These are phyloP conservation scores for Scheffersomyces segobiensis DNA, from an alignment of 1,139 yeast genomes.

Conservation along the genomic window DNA sequence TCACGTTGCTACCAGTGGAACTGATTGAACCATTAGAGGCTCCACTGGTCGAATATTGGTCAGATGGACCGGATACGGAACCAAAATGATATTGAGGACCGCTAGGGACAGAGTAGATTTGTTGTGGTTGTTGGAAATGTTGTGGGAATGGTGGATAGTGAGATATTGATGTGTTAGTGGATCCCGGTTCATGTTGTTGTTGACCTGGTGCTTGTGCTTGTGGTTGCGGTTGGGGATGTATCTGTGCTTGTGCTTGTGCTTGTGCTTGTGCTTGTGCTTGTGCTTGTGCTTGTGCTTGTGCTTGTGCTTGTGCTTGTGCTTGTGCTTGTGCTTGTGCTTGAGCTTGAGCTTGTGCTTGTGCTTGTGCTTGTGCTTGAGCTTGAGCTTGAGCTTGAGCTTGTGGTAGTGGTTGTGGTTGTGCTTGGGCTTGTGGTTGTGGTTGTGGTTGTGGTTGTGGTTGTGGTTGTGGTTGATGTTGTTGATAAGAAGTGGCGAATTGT, in stretches of 20 bases:
- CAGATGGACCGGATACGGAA: constrained; percentile 7
- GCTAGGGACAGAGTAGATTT: constrained; percentile 5
- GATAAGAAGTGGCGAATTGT: constrained; percentile 9
- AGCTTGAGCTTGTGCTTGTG: too few species aligned
- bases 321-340: too few species aligned
- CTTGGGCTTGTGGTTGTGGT: constrained; percentile 1
- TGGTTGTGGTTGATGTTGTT: constrained; percentile 4
- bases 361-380: too few species aligned
- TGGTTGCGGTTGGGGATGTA: constrained; percentile 7
- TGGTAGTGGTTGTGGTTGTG: too few species aligned
- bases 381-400: too few species aligned
- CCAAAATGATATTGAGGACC: constrained; percentile 7
- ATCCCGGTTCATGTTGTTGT: constrained; percentile 2
- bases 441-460: constrained; percentile 6
- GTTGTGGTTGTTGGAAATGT: constrained; percentile 10
- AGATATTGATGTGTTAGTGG: background rate
- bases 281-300: too few species aligned
- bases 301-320: too few species aligned
- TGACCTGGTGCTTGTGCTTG: constrained; percentile 8
- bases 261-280: too few species aligned
- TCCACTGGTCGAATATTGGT: constrained; percentile 8
- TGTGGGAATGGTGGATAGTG: constrained; percentile 9
- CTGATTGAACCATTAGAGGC: constrained; percentile 10
- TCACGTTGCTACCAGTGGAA: constrained; percentile 6
- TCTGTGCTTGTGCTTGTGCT: constrained; percentile 7